Conservation (phyloP, 306 rosid species). For the Calophaca sinica region DNA sequence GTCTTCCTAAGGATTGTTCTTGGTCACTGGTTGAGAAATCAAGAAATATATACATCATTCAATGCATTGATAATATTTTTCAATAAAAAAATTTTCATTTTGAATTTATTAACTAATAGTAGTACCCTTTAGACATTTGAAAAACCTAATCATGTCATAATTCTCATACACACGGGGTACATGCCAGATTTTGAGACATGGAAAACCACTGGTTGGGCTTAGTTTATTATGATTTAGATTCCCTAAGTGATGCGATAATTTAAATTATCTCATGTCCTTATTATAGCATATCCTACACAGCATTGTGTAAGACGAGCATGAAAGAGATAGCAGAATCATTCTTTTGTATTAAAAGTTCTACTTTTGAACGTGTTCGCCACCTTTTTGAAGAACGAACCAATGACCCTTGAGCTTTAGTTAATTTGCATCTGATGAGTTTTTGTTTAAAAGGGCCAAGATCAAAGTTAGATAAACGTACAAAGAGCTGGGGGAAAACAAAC, state of each 20-base stretch:
- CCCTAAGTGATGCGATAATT: constrained; percentile 30
- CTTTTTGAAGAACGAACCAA: constrained; percentile 40
- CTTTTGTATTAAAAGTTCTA: constrained; percentile 28
- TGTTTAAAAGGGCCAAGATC: too few species aligned
- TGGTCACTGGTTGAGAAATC: too few species aligned
- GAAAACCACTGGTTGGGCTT: not conserved
- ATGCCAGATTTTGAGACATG: constrained; percentile 21
- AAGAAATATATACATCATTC: too few species aligned
- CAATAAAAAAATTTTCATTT: too few species aligned
- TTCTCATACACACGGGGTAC: constrained; percentile 15
- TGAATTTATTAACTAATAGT: too few species aligned
- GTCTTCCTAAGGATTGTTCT: too few species aligned
- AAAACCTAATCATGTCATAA: constrained; percentile 29
- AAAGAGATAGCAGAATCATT: constrained; percentile 19
- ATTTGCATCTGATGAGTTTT: not conserved
- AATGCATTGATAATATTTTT: too few species aligned
- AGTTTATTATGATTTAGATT: constrained; percentile 18
- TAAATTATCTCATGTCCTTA: constrained; percentile 33
- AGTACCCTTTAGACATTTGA: not conserved
- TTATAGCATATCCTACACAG: constrained; percentile 40
- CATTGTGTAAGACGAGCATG: constrained; percentile 39
- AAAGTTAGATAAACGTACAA: too few species aligned
- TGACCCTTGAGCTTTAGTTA: not conserved
- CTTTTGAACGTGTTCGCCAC: constrained; percentile 52
- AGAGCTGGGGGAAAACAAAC: too few species aligned